Base-by-base conservation (phyloP, 768 basidiomycete genomes). In the Cubamyces lactineus region DNA sequence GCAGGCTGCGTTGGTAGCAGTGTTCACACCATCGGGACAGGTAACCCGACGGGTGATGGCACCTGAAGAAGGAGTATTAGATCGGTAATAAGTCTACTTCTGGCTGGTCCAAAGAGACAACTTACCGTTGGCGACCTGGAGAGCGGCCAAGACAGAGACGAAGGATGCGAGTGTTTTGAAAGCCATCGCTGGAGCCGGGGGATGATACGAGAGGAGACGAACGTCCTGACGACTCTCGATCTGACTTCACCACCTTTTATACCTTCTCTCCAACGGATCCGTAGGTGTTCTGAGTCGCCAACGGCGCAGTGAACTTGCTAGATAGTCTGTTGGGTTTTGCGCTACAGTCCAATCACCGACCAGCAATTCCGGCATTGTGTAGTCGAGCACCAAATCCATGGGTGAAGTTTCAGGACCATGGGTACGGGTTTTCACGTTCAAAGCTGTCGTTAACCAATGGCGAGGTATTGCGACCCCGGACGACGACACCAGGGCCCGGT, bases 41-140 rank as follows among this genome's bases (percentile, higher is more conserved):
- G 65, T 48, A 16, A 63, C 69, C 74, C 62, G 62, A n/a, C 66
- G 66, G 21, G 55, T 57, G 47, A 63, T 54, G 0, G 62, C 62
- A 55, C 62, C 62, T 69, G 49, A 48, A 34, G 19, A 13, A 34
- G 23, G 45, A 46, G 4, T 38, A 9, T 34, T 34, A 26, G 12
- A 50, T 43, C 39, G 40, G 17, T 26, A 6, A 26, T 26, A 0
- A 53, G 48, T 34, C 34, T 34, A 34, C 34, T 26, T 49, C 48
- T 26, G 26, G 15, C 3, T 30, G 13, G 17, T 11, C 28, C 24
- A 12, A 19, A 4, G 15, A 39, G 19, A 8, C 3, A 28, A 0
- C 48, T 46, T n/a, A 67, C 70, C 71, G 47, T 59, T 66, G 47
- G 58, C 63, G 34, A 63, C 53, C 11, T 62, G 53, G 39, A 66